A percentile compares a stretch with the other conserved stretches of the same genome.
Evolutionary conservation across 345 rosid species (phyloP).

Genomic region (Aquilaria sinensis): DNA sequence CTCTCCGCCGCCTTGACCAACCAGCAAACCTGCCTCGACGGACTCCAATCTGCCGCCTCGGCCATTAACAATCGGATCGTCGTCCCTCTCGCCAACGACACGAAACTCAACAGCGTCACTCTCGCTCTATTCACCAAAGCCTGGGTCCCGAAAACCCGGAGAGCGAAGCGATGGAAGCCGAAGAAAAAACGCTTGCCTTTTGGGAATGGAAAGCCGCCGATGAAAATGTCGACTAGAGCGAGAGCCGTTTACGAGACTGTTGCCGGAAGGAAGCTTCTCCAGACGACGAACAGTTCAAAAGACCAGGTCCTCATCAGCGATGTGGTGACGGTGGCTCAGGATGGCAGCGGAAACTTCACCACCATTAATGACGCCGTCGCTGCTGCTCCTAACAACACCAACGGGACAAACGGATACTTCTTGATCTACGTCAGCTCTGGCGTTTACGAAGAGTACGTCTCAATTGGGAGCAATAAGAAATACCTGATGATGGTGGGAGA

Average conservation of each 20-base stretch:
- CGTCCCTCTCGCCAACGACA: conserved; percentile 8
- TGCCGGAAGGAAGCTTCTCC: conserved; percentile 22
- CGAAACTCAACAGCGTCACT: conserved; percentile 20
- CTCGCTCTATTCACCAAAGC: conserved; percentile 18
- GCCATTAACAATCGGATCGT: neutral
- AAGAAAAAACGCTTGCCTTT: conserved; percentile 12
- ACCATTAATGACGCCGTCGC: conserved; percentile 41
- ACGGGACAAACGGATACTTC: conserved; percentile 22
- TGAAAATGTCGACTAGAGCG: conserved; percentile 30
- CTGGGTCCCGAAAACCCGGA: neutral
- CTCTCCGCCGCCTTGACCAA: conserved; percentile 27
- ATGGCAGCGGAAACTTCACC: conserved; percentile 32
- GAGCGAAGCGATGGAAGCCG: conserved; percentile 2
- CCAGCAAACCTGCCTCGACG: conserved; percentile 19
- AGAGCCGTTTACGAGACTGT: conserved; percentile 29
- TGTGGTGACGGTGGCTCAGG: conserved; percentile 34
- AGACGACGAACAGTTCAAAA: neutral
- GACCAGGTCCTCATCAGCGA: conserved; percentile 11
- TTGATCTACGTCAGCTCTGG: conserved; percentile 44
- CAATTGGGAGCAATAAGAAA: conserved; percentile 29
- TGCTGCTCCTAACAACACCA: conserved; percentile 37
- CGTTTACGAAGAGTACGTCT: conserved; percentile 44
- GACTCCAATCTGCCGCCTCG: conserved; percentile 2
- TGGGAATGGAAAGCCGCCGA: conserved; percentile 12
- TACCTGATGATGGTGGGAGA: conserved; percentile 51